phyloP scores from a whole-genome alignment of 164 flowering plant genomes.

The Annona squamosa region DNA sequence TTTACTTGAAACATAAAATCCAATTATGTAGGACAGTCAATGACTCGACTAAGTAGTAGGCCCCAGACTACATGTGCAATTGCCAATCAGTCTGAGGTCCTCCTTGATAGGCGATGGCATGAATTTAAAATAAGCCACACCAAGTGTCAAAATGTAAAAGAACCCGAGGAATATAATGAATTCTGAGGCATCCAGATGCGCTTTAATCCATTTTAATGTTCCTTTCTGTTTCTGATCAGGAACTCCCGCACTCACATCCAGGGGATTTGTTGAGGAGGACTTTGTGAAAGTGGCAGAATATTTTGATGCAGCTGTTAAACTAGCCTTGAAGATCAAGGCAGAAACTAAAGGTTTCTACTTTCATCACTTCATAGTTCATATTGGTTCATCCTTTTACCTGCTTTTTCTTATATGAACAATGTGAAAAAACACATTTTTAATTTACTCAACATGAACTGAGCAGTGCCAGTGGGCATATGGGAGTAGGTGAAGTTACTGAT shows the following conservation, averaged over 20 bases:
- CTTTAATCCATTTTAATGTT: neutral
- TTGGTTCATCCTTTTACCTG: neutral
- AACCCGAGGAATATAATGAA: neutral
- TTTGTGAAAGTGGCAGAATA: slow-evolving; percentile 87
- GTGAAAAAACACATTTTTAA: neutral
- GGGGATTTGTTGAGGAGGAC: slow-evolving; percentile 93
- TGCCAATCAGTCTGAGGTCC: neutral
- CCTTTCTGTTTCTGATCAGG: slow-evolving; percentile 38
- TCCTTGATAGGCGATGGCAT: neutral
- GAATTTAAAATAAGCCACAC: neutral
- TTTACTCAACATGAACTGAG: neutral
- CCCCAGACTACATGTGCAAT: neutral
- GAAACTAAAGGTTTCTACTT: slow-evolving; percentile 57
- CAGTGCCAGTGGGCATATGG: neutral
- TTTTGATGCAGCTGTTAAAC: slow-evolving; percentile 76
- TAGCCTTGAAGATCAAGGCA: slow-evolving; percentile 82
- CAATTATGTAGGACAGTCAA: neutral
- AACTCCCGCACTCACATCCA: slow-evolving; percentile 96
- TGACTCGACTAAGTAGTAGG: neutral
- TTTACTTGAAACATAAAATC: neutral
- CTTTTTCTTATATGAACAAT: neutral
- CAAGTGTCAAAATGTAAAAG: neutral
- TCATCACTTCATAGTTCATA: slow-evolving; percentile 2
- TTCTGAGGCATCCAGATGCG: neutral
- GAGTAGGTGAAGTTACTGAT: neutral